Evolutionary conservation across 306 rosid species (phyloP), one percentile per base, ranked within the genome.

Genomic region (Quercus aquifolioides): DNA sequence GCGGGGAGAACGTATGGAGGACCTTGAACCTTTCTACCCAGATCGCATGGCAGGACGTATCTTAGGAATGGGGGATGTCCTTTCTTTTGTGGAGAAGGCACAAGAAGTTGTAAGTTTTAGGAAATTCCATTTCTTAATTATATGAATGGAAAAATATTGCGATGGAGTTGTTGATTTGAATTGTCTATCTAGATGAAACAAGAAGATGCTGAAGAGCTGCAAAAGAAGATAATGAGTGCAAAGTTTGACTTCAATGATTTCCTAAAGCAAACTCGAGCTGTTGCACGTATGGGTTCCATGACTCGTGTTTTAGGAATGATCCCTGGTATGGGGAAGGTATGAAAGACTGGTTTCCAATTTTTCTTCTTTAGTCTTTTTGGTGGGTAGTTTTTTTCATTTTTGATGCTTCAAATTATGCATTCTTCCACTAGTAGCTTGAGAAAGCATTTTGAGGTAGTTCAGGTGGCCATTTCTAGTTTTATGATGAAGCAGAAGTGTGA

Each of bases 301-400:
- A 87, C 94, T 73, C 98, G 99, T 77, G 98, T 95, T 86, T 75
- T 95, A 74, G 98, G 99, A 86, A 95, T 95, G 99, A 92, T 95
- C 88, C 99, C 99, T 80, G 99, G 99, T 46, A 95, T 95, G 99
- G 93, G 92, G 19, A 95, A 95, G 98, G 99, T 95, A 85, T 75
- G 88, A 60, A 4, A 59, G 18, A 14, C 65, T 23, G 30, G 65
- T 25, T 26, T 21, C 21, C 23, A 4, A 3, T 58, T 33, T 35
- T 6, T 64, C 41, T 14, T 41, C 69, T 54, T 18, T 49, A 13
- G 17, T 33, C 12, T 4, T 76, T 63, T 11, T 41, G 41, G 62
- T 46, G 20, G 15, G 54, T 49, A 49, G 54, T 3, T 49, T 41
- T 38, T 49, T 65, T 17, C n/a, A 15, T 65, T 65, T 65, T 33